These are phyloP conservation scores for Yamadazyma buinensis DNA, from an alignment of 1,139 yeast genomes.

Conservation along the genomic window DNA sequence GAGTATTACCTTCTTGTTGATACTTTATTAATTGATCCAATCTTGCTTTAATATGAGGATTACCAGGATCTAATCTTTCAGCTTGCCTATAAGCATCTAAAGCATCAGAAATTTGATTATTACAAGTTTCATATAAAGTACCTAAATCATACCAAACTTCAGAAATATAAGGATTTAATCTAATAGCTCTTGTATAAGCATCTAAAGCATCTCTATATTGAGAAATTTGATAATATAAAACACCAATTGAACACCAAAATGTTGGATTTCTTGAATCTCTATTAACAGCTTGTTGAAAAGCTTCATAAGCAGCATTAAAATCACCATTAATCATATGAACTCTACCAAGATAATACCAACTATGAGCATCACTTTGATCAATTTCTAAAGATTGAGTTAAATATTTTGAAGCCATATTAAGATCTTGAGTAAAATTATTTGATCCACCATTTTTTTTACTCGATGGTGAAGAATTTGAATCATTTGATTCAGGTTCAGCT, in stretches of 20 bases:
- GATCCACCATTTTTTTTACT: slow-evolving; percentile 11
- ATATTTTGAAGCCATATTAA: slow-evolving; percentile 77
- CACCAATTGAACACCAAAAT: slow-evolving; percentile 99
- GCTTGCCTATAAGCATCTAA: slow-evolving; percentile 96
- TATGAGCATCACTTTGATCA: slow-evolving; percentile 88
- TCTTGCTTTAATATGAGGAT: slow-evolving; percentile 90
- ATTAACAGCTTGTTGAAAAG: slow-evolving; percentile 98
- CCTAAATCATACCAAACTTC: slow-evolving; percentile 99
- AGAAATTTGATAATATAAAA: slow-evolving; percentile 88
- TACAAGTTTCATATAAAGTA: slow-evolving; percentile 93
- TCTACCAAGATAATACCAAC: slow-evolving; percentile 95
- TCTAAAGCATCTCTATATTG: slow-evolving; percentile 96
- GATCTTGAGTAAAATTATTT: slow-evolving; percentile 54
- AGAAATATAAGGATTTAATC: slow-evolving; percentile 90
- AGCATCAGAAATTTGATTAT: slow-evolving; percentile 92
- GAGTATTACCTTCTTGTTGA: slow-evolving; percentile 70
- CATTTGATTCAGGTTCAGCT: slow-evolving; percentile 36
- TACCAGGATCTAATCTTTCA: slow-evolving; percentile 88
- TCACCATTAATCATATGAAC: slow-evolving; percentile 96
- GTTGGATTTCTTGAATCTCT: slow-evolving; percentile 96
- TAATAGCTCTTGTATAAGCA: slow-evolving; percentile 94
- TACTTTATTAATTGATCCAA: slow-evolving; percentile 77
- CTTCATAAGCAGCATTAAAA: slow-evolving; percentile 94
- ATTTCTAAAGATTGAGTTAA: slow-evolving; percentile 84
- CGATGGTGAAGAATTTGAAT: slow-evolving; percentile 18